These are phyloP conservation scores for Aspergillus sp. DNA, from an alignment of 2,329 filamentous ascomycete genomes.

Conservation along the genomic window DNA sequence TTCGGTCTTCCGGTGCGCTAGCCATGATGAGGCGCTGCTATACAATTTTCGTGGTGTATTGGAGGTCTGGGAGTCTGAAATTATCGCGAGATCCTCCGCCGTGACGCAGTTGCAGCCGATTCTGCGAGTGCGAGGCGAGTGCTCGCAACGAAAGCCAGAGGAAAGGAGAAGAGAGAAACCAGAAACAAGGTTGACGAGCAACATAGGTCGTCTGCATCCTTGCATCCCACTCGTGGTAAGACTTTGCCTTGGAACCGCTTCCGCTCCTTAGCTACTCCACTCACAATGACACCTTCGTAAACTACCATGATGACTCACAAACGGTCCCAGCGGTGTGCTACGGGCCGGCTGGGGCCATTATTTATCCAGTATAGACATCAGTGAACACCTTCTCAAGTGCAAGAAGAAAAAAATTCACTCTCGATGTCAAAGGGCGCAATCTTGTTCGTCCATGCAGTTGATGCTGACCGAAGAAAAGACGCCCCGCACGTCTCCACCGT, in stretches of 20 bases:
- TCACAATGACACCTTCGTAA: neutral
- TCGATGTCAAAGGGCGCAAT: neutral
- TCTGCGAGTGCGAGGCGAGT: neutral
- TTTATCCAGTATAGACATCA: neutral
- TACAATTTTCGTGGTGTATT: neutral
- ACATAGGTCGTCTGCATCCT: neutral
- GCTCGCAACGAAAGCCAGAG: neutral
- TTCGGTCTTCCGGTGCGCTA: conserved; percentile 27
- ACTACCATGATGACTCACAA: conserved; percentile 6
- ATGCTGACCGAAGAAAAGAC: neutral
- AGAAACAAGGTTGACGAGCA: conserved; percentile 4
- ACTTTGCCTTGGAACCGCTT: conserved; percentile 4
- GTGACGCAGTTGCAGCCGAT: neutral
- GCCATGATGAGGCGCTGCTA: conserved; percentile 25
- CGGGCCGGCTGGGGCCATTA: neutral
- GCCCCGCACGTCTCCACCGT: conserved; percentile 9
- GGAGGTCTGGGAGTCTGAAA: neutral
- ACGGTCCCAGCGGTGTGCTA: neutral
- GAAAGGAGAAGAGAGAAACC: neutral
- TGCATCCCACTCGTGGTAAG: neutral
- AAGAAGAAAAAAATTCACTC: neutral
- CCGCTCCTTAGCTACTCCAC: conserved; percentile 6
- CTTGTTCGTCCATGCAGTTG: neutral
- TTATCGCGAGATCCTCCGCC: neutral
- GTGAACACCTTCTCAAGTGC: neutral